A percentile compares a stretch with the other conserved stretches of the same genome.
Evolutionary conservation across 331 rosid species (phyloP).

Genomic region (Rhamnella rubrinervis): DNA sequence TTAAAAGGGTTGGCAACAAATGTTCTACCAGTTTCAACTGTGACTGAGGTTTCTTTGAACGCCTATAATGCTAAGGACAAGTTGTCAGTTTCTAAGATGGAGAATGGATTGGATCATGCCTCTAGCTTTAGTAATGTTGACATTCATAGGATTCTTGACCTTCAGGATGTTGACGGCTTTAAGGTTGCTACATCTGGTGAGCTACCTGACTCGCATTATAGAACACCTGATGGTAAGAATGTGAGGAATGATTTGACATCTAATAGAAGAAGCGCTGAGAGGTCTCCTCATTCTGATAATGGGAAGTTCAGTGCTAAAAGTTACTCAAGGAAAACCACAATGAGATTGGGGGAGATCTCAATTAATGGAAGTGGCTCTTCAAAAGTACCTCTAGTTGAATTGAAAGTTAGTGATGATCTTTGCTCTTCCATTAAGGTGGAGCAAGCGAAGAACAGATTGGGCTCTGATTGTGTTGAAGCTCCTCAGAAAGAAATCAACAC

Average conservation of each 20-base stretch:
- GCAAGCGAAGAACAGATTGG: constrained; percentile 26
- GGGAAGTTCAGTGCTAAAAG: constrained; percentile 29
- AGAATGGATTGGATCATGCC: constrained; percentile 32
- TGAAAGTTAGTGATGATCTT: constrained; percentile 26
- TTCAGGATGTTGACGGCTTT: constrained; percentile 32
- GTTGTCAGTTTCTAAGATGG: constrained; percentile 15
- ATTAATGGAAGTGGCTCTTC: constrained; percentile 29
- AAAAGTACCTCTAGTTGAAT: constrained; percentile 28
- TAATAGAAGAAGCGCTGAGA: constrained; percentile 42
- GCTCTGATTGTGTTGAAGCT: constrained; percentile 36
- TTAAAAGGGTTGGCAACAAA: constrained; percentile 28
- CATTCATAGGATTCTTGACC: constrained; percentile 18
- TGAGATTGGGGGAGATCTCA: constrained; percentile 40
- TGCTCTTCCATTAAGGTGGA: constrained; percentile 32
- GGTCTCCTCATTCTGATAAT: constrained; percentile 32
- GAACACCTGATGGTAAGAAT: constrained; percentile 34
- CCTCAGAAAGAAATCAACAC: constrained; percentile 28
- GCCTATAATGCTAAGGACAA: constrained; percentile 22
- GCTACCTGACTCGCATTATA: constrained; percentile 24
- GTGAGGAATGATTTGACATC: constrained; percentile 37
- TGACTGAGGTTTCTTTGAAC: constrained; percentile 34
- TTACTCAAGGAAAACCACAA: constrained; percentile 40
- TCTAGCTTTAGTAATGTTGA: constrained; percentile 26
- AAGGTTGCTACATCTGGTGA: constrained; percentile 18
- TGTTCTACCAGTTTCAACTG: constrained; percentile 29